Evolutionary conservation across 1,284 basidiomycete genomes (phyloP), one percentile per base, ranked within the genome.

Genomic region (Cryptococcus maquisensis): DNA sequence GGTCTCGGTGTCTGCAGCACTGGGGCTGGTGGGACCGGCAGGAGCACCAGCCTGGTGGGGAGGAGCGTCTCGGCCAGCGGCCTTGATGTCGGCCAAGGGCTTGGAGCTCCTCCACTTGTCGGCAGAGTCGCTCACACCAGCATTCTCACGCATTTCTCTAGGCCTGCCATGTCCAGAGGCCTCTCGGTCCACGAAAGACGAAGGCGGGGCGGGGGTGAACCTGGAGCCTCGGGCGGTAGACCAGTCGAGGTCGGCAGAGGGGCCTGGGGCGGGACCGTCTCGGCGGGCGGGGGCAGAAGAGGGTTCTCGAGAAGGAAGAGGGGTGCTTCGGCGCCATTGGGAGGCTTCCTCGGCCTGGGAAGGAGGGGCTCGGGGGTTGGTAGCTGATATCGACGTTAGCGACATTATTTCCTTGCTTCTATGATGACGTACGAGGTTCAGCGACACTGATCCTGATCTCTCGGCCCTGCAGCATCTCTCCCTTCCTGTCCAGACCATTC

Each of bases 371-470:
- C 70, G 61, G 38, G 63, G 56, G 35, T 61, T 52, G 6, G 59
- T 59, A 61, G 49, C 13, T 36, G 23, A 15, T 28, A 35, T 21
- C 20, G 6, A 20, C 38, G 18, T 37, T 16, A 24, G 21, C 28
- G 26, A 32, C n/a, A 41, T 36, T n/a, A 13, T 38, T 37, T n/a
- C n/a, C 18, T 16, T 42, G n/a, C 32, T 15, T 15, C 3, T 12
- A 24, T 23, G 13, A 12, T 23, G 7, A 40, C 23, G 28, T 74
- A 90, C 91, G 88, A 60, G 95, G 87, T 71, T 98, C 96, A 18
- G 96, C 96, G 42, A 98, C 94, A 74, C 88, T 91, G 57, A 98
- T 85, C 54, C 95, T 84, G 60, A 98, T 82, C 23, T 82, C 84
- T 59, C 96, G 83, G 44, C 88, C 88, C 35, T 84, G 84, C 49